phyloP scores from a whole-genome alignment of 2,329 filamentous ascomycete species.

The Aureobasidium pullulans region DNA sequence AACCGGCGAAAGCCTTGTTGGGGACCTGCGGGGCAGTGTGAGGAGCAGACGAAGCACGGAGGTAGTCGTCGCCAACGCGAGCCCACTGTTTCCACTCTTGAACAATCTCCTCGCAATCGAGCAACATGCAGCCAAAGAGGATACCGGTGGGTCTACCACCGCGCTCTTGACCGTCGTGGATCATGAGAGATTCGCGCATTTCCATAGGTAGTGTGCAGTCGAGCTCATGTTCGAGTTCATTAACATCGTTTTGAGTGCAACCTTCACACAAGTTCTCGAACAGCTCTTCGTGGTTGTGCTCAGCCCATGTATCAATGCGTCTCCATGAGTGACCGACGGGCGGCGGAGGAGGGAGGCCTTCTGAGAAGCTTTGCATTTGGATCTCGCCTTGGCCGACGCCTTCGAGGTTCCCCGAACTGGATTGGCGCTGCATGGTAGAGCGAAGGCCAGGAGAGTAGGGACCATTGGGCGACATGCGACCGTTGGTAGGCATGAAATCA shows the following conservation, averaged over 20 bases:
- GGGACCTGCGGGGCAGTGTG: constrained; percentile 56
- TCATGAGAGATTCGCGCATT: constrained; percentile 79
- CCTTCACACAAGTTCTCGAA: constrained; percentile 90
- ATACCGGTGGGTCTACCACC: constrained; percentile 86
- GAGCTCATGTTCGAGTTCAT: constrained; percentile 91
- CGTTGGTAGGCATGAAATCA: constrained; percentile 71
- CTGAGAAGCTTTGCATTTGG: constrained; percentile 91
- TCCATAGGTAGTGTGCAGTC: constrained; percentile 92
- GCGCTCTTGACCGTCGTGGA: constrained; percentile 96
- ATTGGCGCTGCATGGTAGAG: constrained; percentile 58
- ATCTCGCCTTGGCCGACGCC: constrained; percentile 73
- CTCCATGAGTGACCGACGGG: constrained; percentile 86
- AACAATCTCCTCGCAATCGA: constrained; percentile 96
- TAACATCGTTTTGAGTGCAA: constrained; percentile 87
- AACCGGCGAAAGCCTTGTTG: constrained; percentile 63
- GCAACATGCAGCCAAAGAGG: constrained; percentile 86
- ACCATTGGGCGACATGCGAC: constrained; percentile 59
- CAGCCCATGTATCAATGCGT: constrained; percentile 88
- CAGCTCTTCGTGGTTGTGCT: constrained; percentile 91
- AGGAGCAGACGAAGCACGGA: constrained; percentile 38
- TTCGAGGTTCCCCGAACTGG: constrained; percentile 50
- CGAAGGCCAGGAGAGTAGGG: constrained; percentile 89
- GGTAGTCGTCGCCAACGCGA: constrained; percentile 82
- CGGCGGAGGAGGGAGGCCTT: constrained; percentile 82
- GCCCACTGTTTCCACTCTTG: constrained; percentile 98